Evolutionary conservation across 345 rosid species (phyloP).

Genomic region (Adansonia digitata): DNA sequence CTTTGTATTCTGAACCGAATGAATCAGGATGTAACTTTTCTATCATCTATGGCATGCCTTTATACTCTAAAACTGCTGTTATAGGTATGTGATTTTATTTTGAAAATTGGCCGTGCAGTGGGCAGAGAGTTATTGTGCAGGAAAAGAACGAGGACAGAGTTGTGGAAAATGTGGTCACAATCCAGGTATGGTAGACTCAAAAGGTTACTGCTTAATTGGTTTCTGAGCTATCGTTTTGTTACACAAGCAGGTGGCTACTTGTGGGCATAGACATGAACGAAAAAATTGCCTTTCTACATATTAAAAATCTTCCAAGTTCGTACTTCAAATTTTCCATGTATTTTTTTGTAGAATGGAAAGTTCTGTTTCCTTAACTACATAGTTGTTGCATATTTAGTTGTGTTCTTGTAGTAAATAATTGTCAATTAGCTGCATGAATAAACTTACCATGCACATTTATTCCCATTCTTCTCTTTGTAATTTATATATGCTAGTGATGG

Average conservation of each 20-base stretch:
- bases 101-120: conserved; percentile 42
- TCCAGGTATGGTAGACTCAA: conserved; percentile 50
- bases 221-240: background rate
- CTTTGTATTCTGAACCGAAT: background rate
- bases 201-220: background rate
- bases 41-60: background rate
- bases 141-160: conserved; percentile 47
- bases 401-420: background rate
- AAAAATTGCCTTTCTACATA: background rate
- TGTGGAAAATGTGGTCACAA: conserved; percentile 56
- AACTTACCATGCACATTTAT: background rate
- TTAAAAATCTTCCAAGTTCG: background rate
- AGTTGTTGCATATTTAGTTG: background rate
- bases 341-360: background rate
- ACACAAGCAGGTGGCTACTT: background rate
- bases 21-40: background rate
- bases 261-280: background rate
- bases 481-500: background rate
- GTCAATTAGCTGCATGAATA: background rate
- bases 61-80: background rate
- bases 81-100: conserved; percentile 7
- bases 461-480: background rate
- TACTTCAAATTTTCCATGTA: background rate
- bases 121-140: conserved; percentile 69
- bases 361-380: background rate